Conservation (phyloP, 441 rosid species). For the Capsella rubella region DNA sequence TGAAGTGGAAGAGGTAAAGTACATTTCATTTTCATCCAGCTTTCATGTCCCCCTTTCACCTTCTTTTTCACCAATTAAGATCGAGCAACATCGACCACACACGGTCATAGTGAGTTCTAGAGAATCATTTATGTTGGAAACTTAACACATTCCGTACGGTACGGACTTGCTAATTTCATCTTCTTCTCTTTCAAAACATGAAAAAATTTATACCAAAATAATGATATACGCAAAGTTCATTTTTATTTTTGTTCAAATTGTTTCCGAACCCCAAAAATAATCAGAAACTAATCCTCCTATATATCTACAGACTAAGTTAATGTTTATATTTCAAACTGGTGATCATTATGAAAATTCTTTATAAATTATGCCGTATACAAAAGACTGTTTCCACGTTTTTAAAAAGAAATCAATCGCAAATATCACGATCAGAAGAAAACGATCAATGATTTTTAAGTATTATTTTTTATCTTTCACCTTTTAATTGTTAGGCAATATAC, state of each 20-base stretch:
- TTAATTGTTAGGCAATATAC: conserved; percentile 35
- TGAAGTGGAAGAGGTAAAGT: conserved; percentile 36
- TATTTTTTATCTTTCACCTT: conserved; percentile 7
- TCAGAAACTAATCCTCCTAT: not conserved
- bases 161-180: conserved; percentile 7
- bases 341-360: not conserved
- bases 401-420: not conserved
- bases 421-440: conserved; percentile 19
- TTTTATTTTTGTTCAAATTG: not conserved
- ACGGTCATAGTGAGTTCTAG: conserved; percentile 12
- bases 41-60: not conserved
- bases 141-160: conserved; percentile 5
- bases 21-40: conserved; percentile 43
- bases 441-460: not conserved
- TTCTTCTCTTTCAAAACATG: not conserved
- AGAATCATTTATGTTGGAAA: not conserved
- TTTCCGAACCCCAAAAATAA: not conserved
- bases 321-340: not conserved
- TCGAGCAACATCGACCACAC: conserved; percentile 35
- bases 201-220: too few relatives aligned
- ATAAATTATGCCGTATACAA: not conserved
- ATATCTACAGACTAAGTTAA: not conserved
- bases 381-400: not conserved
- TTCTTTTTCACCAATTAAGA: conserved; percentile 2
- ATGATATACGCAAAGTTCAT: not conserved